phyloP scores from a whole-genome alignment of 805 yeast genomes.

The Candida parachauliodes region DNA sequence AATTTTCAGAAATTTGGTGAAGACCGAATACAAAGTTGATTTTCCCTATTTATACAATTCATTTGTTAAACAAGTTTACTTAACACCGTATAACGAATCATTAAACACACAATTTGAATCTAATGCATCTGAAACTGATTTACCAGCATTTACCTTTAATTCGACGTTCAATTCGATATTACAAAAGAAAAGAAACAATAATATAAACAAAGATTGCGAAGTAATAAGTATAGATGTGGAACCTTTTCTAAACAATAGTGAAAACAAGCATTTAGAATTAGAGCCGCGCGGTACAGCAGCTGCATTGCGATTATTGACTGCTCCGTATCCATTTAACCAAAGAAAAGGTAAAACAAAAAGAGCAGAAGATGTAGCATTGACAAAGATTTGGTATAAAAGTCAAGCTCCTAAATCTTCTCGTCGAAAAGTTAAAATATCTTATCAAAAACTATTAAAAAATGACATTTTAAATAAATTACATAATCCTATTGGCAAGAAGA shows the following conservation, averaged over 20 bases:
- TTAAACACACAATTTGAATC: slow-evolving; percentile 28
- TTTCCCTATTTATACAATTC: slow-evolving; percentile 84
- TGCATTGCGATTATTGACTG: slow-evolving; percentile 70
- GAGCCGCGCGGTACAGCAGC: slow-evolving; percentile 42
- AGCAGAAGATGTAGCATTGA: slow-evolving; percentile 85
- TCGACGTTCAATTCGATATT: slow-evolving; percentile 53
- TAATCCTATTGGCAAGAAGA: slow-evolving; percentile 39
- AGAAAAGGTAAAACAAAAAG: slow-evolving; percentile 69
- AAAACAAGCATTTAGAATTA: slow-evolving; percentile 12
- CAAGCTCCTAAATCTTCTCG: slow-evolving; percentile 62
- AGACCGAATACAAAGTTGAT: slow-evolving; percentile 84
- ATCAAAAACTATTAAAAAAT: slow-evolving; percentile 81
- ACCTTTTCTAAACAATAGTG: slow-evolving; percentile 37
- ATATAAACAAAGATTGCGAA: slow-evolving; percentile 14
- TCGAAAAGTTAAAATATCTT: slow-evolving; percentile 77
- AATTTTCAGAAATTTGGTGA: slow-evolving; percentile 70
- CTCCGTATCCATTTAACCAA: slow-evolving; percentile 82
- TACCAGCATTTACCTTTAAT: slow-evolving; percentile 56
- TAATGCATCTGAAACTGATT: slow-evolving; percentile 17
- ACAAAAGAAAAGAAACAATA: slow-evolving; percentile 14
- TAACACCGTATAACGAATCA: slow-evolving; percentile 62
- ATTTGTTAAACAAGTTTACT: slow-evolving; percentile 59
- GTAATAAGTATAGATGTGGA: slow-evolving; percentile 39
- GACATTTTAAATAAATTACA: slow-evolving; percentile 71
- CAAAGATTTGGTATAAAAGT: slow-evolving; percentile 78